These are phyloP conservation scores for Zasmidium angulare DNA, from an alignment of 2,329 filamentous ascomycete genomes.

Conservation along the genomic window DNA sequence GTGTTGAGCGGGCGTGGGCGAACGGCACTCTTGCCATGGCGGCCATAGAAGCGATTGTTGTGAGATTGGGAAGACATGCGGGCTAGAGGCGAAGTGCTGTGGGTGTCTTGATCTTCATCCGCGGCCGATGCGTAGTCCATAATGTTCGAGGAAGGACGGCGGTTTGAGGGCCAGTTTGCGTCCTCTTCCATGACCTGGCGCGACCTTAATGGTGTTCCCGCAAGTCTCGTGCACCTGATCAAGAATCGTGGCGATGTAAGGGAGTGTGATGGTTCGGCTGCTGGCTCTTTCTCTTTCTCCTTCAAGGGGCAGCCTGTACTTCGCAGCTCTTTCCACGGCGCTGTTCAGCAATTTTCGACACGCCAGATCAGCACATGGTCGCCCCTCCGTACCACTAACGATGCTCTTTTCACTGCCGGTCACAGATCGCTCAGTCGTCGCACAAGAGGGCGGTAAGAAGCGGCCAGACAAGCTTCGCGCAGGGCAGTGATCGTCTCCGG, in stretches of 20 bases:
- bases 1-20: conserved; percentile 50
- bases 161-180: conserved; percentile 18
- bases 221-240: neutral
- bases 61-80: conserved; percentile 34
- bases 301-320: neutral
- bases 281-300: neutral
- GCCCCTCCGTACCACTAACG: neutral
- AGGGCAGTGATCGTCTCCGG: neutral
- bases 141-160: conserved; percentile 27
- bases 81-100: conserved; percentile 26
- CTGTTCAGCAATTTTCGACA: neutral
- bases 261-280: too few relatives aligned
- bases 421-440: neutral
- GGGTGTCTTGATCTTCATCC: conserved; percentile 15
- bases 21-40: conserved; percentile 38
- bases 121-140: conserved; percentile 31
- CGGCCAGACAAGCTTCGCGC: neutral
- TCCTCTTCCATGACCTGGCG: neutral
- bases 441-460: neutral
- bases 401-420: neutral
- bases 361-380: neutral
- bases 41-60: conserved; percentile 33
- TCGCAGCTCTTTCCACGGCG: neutral
- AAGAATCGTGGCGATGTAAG: too few relatives aligned
- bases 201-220: neutral